Percentiles rank a stretch among this genome's conserved stretches.
These are phyloP conservation scores for Fragaria ananassa DNA, from an alignment of 306 rosid genomes.

Conservation along the genomic window DNA sequence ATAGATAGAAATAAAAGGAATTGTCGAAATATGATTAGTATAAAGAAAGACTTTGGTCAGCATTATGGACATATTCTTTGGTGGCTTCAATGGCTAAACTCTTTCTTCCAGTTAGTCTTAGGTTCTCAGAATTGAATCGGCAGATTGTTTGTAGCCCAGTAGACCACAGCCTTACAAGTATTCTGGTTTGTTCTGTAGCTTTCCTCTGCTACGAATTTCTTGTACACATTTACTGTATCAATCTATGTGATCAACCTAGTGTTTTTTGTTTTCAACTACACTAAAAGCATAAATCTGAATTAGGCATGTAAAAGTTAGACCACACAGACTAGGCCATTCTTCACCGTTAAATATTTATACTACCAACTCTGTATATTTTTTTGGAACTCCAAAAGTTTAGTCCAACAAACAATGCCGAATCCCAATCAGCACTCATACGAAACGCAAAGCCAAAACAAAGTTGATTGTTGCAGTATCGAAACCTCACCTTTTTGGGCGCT, in stretches of 20 bases:
- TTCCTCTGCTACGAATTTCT: neutral
- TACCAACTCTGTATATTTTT: too few relatives aligned
- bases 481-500: slow-evolving; percentile 71
- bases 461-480: neutral
- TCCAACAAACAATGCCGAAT: too few relatives aligned
- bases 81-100: neutral
- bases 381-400: too few relatives aligned
- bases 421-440: neutral
- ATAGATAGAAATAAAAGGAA: neutral
- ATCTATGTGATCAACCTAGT: too few relatives aligned
- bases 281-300: too few relatives aligned
- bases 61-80: neutral
- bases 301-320: too few relatives aligned
- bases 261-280: too few relatives aligned
- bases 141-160: neutral
- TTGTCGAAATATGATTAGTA: neutral
- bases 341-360: too few relatives aligned
- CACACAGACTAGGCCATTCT: too few relatives aligned
- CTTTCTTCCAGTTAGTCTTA: neutral
- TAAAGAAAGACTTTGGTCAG: neutral
- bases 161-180: neutral
- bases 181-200: neutral
- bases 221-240: too few relatives aligned
- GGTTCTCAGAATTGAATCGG: neutral
- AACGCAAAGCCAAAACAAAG: neutral